phyloP scores from a whole-genome alignment of 805 yeast species.

The Grigorovia jiainica region DNA sequence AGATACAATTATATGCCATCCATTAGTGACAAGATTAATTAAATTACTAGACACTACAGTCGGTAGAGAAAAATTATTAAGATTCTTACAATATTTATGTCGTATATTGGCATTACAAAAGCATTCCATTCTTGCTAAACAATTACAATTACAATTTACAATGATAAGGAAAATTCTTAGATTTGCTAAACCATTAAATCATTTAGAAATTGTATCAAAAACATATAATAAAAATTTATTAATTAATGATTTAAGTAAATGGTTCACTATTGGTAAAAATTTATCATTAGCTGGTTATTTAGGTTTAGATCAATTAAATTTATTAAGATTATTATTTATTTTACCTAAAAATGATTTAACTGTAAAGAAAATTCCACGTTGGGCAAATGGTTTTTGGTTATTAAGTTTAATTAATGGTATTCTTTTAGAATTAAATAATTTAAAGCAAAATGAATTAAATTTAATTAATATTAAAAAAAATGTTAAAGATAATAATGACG shows the following conservation, averaged over 20 bases:
- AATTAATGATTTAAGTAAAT: slow-evolving; percentile 34
- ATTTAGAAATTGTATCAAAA: slow-evolving; percentile 57
- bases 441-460: slow-evolving; percentile 31
- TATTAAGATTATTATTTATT: slow-evolving; percentile 38
- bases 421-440: slow-evolving; percentile 46
- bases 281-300: slow-evolving; percentile 56
- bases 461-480: neutral
- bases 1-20: slow-evolving; percentile 48
- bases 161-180: slow-evolving; percentile 76
- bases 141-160: slow-evolving; percentile 53
- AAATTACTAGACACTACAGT: slow-evolving; percentile 56
- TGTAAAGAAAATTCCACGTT: slow-evolving; percentile 42
- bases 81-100: slow-evolving; percentile 68
- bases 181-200: slow-evolving; percentile 70
- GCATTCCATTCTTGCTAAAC: slow-evolving; percentile 37
- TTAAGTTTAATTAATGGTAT: slow-evolving; percentile 57
- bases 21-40: slow-evolving; percentile 52
- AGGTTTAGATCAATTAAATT: slow-evolving; percentile 51
- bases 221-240: slow-evolving; percentile 61
- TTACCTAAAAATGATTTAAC: slow-evolving; percentile 43
- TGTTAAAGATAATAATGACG: neutral
- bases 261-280: slow-evolving; percentile 36
- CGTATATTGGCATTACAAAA: slow-evolving; percentile 56
- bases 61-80: slow-evolving; percentile 58
- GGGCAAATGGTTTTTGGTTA: slow-evolving; percentile 70